Evolutionary conservation across 148 eudicot species (phyloP).

Genomic region (Persicaria maculosa): DNA sequence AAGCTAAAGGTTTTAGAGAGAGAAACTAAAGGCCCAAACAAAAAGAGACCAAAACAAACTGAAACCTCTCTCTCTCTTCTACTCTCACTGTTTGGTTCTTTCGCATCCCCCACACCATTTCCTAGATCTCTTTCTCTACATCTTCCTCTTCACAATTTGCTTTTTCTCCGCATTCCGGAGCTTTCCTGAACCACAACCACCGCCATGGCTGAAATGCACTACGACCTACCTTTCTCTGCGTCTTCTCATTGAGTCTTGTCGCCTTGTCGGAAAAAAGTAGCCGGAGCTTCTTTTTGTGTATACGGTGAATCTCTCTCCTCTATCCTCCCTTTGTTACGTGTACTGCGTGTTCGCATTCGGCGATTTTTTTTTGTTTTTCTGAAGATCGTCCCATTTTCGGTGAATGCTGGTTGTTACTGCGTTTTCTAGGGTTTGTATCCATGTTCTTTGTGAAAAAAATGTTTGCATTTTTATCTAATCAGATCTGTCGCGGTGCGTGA

Average conservation of each 20-base stretch:
- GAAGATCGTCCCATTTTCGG: slow-evolving; percentile 1
- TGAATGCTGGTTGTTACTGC: neutral
- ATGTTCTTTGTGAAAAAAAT: neutral
- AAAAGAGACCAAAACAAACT: neutral
- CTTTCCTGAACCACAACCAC: neutral
- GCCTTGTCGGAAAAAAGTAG: neutral
- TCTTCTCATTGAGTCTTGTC: neutral
- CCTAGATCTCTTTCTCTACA: slow-evolving; percentile 18
- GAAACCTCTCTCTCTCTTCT: neutral
- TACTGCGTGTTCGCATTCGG: neutral
- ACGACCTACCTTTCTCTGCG: neutral
- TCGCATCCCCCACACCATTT: slow-evolving; percentile 26
- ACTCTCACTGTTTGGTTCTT: slow-evolving; percentile 3
- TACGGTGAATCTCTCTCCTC: neutral
- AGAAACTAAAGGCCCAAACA: neutral
- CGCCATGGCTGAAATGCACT: neutral
- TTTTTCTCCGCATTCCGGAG: slow-evolving; percentile 4
- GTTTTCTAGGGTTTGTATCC: slow-evolving; percentile 8
- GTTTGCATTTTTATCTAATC: no score
- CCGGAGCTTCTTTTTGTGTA: slow-evolving; percentile 1
- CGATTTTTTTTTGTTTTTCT: neutral
- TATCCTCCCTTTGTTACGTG: neutral
- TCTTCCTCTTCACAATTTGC: neutral
- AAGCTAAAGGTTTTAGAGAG: slow-evolving; percentile 8
- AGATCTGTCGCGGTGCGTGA: slow-evolving; percentile 11